A percentile compares a stretch with the other conserved stretches of the same genome.
phyloP scores from a whole-genome alignment of 106 monocot species.

The Dioscorea zingiberensis region DNA sequence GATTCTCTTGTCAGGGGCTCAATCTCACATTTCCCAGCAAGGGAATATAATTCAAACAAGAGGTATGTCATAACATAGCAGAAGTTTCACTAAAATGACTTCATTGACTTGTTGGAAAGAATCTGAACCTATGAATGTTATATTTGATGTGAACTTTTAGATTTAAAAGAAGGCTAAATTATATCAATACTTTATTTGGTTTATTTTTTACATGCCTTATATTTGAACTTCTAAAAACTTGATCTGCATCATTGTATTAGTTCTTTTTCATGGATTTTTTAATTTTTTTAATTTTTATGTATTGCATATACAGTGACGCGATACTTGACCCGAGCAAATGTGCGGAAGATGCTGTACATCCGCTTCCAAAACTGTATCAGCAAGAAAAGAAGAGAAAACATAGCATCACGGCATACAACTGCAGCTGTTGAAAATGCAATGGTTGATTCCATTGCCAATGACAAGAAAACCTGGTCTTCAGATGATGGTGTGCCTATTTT shows the following conservation, averaged over 20 bases:
- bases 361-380: slow-evolving; percentile 60
- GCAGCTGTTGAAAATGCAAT: slow-evolving; percentile 15
- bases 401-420: slow-evolving; percentile 6
- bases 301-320: slow-evolving; percentile 38
- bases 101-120: background rate
- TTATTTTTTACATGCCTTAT: background rate
- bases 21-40: slow-evolving; percentile 28
- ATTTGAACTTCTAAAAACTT: too few relatives aligned
- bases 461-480: slow-evolving; percentile 10
- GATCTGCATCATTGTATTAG: background rate
- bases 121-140: background rate
- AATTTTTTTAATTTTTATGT: too few relatives aligned
- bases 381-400: slow-evolving; percentile 90
- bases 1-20: slow-evolving; percentile 46
- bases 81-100: background rate
- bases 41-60: slow-evolving; percentile 23
- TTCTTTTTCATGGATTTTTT: background rate
- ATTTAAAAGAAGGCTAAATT: background rate
- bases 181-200: background rate
- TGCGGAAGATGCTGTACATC: slow-evolving; percentile 91
- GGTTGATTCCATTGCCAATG: slow-evolving; percentile 6
- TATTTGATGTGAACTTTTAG: too few relatives aligned
- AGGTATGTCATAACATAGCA: slow-evolving; percentile 29
- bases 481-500: slow-evolving; percentile 21
- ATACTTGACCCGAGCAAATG: slow-evolving; percentile 86